These are phyloP conservation scores for Scolecobasidium constrictum DNA, from an alignment of 2,329 filamentous ascomycete genomes.

Conservation along the genomic window DNA sequence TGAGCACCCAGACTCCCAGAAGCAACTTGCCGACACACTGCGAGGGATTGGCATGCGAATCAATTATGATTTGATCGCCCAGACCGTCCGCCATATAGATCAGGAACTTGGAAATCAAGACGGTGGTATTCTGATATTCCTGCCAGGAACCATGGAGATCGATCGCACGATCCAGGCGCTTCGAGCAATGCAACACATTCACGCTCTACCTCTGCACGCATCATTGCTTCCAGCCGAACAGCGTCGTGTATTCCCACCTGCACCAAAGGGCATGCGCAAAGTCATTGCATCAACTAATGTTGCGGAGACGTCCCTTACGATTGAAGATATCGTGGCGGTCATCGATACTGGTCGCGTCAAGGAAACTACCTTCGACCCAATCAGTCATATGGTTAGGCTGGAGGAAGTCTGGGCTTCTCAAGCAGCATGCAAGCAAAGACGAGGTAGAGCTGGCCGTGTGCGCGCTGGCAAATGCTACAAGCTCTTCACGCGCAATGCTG, in stretches of 20 bases:
- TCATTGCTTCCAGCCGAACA: conserved; percentile 85
- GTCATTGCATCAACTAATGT: conserved; percentile 94
- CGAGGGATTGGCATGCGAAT: conserved; percentile 57
- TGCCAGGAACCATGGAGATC: conserved; percentile 88
- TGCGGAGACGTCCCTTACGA: conserved; percentile 96
- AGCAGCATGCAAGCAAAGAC: conserved; percentile 87
- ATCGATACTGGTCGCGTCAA: conserved; percentile 95
- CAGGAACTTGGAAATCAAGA: conserved; percentile 59
- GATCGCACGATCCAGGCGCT: conserved; percentile 56
- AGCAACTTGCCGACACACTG: conserved; percentile 28
- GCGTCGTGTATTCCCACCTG: conserved; percentile 66
- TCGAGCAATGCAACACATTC: conserved; percentile 51
- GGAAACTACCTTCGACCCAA: conserved; percentile 85
- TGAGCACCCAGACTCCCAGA: conserved; percentile 34
- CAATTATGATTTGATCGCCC: conserved; percentile 79
- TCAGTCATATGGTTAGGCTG: conserved; percentile 87
- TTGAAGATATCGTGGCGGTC: conserved; percentile 92
- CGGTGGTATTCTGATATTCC: conserved; percentile 89
- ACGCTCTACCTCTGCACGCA: conserved; percentile 82
- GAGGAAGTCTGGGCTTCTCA: conserved; percentile 92
- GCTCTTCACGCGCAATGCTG: conserved; percentile 78
- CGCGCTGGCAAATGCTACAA: conserved; percentile 90
- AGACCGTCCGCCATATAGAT: conserved; percentile 75
- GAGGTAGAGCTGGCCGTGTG: conserved; percentile 88
- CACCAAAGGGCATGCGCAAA: conserved; percentile 76